Conservation (phyloP, 805 yeast genomes). For the Brettanomyces naardenensis region DNA sequence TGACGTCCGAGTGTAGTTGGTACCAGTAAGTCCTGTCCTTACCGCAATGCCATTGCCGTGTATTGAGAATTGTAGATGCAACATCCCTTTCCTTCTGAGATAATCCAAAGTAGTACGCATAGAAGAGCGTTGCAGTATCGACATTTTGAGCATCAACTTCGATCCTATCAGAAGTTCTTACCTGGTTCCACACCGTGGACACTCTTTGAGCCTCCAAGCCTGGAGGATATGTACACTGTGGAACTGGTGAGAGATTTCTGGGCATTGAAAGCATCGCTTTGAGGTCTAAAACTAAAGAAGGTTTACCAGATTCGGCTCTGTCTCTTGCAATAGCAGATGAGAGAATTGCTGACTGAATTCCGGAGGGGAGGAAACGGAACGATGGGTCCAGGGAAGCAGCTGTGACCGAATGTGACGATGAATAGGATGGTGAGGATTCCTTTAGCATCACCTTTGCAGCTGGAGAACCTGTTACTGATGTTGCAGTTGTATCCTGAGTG, state of each 20-base stretch:
- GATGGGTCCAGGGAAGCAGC: conserved; percentile 16
- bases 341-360: conserved; percentile 25
- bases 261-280: conserved; percentile 19
- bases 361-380: conserved; percentile 28
- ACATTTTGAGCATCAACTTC: conserved; percentile 21
- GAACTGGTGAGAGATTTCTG: conserved; percentile 19
- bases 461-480: background rate
- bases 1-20: conserved; percentile 31
- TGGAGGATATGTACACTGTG: conserved; percentile 22
- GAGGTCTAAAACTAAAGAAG: conserved; percentile 13
- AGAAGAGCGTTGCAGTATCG: conserved; percentile 32
- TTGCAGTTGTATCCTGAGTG: background rate
- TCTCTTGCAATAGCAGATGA: conserved; percentile 20
- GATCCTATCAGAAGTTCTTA: conserved; percentile 16
- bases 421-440: background rate
- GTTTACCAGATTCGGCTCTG: conserved; percentile 10
- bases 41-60: conserved; percentile 31
- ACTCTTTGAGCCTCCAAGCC: conserved; percentile 27
- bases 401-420: background rate
- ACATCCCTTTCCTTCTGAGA: conserved; percentile 33
- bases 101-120: conserved; percentile 35
- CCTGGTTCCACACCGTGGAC: conserved; percentile 24
- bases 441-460: background rate
- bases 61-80: conserved; percentile 25
- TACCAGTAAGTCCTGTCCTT: conserved; percentile 22